These are phyloP conservation scores for Pneumocystis oryctolagi DNA, from an alignment of 1,139 yeast genomes.

Conservation along the genomic window DNA sequence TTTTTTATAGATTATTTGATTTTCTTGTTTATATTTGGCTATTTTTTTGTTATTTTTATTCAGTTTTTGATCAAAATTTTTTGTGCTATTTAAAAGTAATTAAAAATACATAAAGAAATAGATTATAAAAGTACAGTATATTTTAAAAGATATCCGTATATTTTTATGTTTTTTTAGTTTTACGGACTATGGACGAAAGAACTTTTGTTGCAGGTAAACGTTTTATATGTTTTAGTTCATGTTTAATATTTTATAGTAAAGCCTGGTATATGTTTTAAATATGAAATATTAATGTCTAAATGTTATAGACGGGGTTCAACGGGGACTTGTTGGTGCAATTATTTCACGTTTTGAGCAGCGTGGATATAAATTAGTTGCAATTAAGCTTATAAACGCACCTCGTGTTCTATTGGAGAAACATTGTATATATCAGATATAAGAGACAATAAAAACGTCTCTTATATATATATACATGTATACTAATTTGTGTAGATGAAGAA, in stretches of 20 bases:
- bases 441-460: background rate
- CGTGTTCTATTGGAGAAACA: conserved; percentile 82
- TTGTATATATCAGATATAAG: conserved; percentile 30
- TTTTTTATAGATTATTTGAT: background rate
- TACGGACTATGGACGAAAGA: background rate
- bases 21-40: background rate
- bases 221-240: background rate
- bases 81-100: too few relatives aligned
- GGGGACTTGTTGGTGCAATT: conserved; percentile 59
- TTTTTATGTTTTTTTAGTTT: background rate
- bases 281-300: background rate
- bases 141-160: background rate
- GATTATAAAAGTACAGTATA: too few relatives aligned
- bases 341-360: conserved; percentile 79
- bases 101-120: too few relatives aligned
- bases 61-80: too few relatives aligned
- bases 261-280: background rate
- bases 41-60: too few relatives aligned
- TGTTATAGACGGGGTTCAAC: background rate
- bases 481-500: conserved; percentile 35
- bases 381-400: conserved; percentile 79
- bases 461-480: background rate
- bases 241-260: background rate
- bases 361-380: conserved; percentile 78
- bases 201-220: background rate